A percentile compares a stretch with the other conserved stretches of the same genome.
Evolutionary conservation across 331 rosid genomes (phyloP).

Genomic region (Malus hybrid): DNA sequence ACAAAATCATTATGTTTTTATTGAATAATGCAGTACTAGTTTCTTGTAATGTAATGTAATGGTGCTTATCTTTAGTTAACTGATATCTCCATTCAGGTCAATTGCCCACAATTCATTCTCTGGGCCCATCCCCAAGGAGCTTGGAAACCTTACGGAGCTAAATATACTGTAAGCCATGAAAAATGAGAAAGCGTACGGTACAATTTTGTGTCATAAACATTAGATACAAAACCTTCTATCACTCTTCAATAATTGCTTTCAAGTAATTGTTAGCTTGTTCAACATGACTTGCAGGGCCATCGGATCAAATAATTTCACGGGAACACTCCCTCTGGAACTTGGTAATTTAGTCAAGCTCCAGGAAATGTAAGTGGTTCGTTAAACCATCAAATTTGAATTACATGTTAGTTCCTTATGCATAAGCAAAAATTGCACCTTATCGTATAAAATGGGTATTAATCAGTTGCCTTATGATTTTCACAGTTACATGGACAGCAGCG

Average conservation of each 20-base stretch:
- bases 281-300: background rate
- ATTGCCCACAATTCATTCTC: slow-evolving; percentile 10
- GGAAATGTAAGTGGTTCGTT: background rate
- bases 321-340: slow-evolving; percentile 22
- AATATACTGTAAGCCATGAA: slow-evolving; percentile 3
- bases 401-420: background rate
- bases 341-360: slow-evolving; percentile 15
- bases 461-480: background rate
- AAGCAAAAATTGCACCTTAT: background rate
- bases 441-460: background rate
- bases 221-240: background rate
- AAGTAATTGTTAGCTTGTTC: background rate
- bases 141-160: slow-evolving; percentile 24
- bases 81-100: slow-evolving; percentile 8
- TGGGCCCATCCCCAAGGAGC: slow-evolving; percentile 30
- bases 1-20: too few relatives aligned
- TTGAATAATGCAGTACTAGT: too few relatives aligned
- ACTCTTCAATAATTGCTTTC: too few relatives aligned
- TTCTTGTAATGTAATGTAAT: too few relatives aligned
- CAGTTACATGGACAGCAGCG: slow-evolving; percentile 64
- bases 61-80: background rate
- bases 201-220: background rate
- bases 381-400: background rate
- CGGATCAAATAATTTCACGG: slow-evolving; percentile 17
- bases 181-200: background rate